Percentiles rank a stretch among this genome's conserved stretches.
Evolutionary conservation across 2,329 filamentous ascomycete species (phyloP).

Genomic region (Lachnellula suecica): DNA sequence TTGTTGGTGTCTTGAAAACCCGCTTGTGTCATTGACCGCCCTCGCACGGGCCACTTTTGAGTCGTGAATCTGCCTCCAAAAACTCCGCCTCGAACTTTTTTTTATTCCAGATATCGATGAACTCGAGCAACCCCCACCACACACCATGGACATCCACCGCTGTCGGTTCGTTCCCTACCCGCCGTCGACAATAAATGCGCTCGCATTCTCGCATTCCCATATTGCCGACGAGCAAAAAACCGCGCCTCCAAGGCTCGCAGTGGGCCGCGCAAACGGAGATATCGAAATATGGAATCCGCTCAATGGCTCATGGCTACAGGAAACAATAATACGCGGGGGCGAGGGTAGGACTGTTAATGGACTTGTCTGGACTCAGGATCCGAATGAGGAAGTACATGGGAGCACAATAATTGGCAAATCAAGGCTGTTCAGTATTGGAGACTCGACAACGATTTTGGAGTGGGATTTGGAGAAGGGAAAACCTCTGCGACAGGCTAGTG

Average conservation of each 20-base stretch:
- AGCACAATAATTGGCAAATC: conserved; percentile 67
- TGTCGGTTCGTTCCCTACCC: conserved; percentile 95
- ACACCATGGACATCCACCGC: conserved; percentile 88
- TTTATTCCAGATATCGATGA: neutral
- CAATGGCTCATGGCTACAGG: conserved; percentile 77
- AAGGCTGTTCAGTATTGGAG: conserved; percentile 93
- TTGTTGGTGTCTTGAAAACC: neutral
- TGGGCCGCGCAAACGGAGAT: conserved; percentile 91
- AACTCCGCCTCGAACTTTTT: conserved; percentile 6
- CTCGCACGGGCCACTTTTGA: neutral
- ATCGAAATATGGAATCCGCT: conserved; percentile 97
- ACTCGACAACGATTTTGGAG: conserved; percentile 88
- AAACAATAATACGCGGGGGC: conserved; percentile 80
- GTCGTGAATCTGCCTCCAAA: conserved; percentile 3
- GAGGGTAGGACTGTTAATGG: conserved; percentile 87
- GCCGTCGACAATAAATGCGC: conserved; percentile 86
- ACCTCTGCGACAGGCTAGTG: conserved; percentile 79
- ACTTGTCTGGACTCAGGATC: conserved; percentile 86
- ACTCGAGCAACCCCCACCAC: neutral
- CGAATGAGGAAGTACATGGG: conserved; percentile 66
- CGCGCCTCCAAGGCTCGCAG: conserved; percentile 72
- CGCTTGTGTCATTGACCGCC: neutral
- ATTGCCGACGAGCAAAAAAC: conserved; percentile 49
- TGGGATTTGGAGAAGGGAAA: conserved; percentile 85
- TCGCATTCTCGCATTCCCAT: conserved; percentile 84